A percentile compares a stretch with the other conserved stretches of the same genome.
Evolutionary conservation across 768 basidiomycete genomes (phyloP).

Genomic region (Pholiota conissans): DNA sequence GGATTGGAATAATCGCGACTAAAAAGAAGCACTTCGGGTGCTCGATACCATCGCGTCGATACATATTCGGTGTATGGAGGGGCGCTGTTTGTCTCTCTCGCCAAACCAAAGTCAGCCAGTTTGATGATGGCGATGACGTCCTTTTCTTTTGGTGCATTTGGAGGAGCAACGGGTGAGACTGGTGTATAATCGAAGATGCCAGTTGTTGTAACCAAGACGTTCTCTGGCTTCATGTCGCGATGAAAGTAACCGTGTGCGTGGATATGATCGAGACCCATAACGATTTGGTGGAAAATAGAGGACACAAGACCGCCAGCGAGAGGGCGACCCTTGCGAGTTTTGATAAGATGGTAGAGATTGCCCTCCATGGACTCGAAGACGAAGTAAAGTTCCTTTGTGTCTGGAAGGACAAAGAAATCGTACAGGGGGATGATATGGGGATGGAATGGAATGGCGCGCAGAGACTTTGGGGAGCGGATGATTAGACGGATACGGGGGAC

Average conservation of each 20-base stretch:
- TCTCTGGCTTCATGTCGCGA: slow-evolving; percentile 99
- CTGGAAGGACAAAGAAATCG: slow-evolving; percentile 97
- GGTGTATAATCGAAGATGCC: slow-evolving; percentile 91
- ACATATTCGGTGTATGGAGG: slow-evolving; percentile 99
- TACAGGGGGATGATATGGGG: slow-evolving; percentile 98
- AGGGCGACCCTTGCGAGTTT: slow-evolving; percentile 90
- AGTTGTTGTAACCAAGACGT: slow-evolving; percentile 96
- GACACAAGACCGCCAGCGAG: slow-evolving; percentile 97
- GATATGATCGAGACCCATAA: slow-evolving; percentile 88
- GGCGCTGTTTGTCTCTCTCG: slow-evolving; percentile 80
- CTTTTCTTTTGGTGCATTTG: slow-evolving; percentile 72
- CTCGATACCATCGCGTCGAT: slow-evolving; percentile 99
- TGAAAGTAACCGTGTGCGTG: slow-evolving; percentile 95
- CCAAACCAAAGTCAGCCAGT: slow-evolving; percentile 97
- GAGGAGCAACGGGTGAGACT: slow-evolving; percentile 66
- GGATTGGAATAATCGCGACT: slow-evolving; percentile 94
- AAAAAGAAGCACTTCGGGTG: slow-evolving; percentile 92
- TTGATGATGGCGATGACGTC: slow-evolving; percentile 98
- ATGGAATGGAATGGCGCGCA: slow-evolving; percentile 92
- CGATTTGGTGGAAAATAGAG: slow-evolving; percentile 91
- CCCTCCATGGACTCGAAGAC: slow-evolving; percentile 99
- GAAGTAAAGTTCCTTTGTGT: slow-evolving; percentile 95
- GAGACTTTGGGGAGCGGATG: slow-evolving; percentile 56
- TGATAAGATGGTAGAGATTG: slow-evolving; percentile 98
- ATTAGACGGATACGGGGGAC: slow-evolving; percentile 16